These are phyloP conservation scores for Rhipidocladum racemiflorum DNA, from an alignment of 176 grass and related monocot species.

Conservation along the genomic window DNA sequence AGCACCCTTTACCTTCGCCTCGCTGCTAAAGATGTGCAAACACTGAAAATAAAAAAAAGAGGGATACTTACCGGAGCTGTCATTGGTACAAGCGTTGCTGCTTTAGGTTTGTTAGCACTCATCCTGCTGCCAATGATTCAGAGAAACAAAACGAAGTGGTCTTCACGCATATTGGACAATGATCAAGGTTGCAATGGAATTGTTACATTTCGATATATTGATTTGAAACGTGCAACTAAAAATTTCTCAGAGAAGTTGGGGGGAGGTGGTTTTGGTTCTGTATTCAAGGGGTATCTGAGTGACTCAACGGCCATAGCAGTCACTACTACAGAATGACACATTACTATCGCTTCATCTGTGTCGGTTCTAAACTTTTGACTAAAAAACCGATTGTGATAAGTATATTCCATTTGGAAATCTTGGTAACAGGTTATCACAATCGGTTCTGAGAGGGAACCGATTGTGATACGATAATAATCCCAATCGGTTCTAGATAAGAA, in stretches of 20 bases:
- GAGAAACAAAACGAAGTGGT: constrained; percentile 18
- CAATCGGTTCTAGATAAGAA: too few species aligned
- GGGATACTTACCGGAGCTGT: not conserved
- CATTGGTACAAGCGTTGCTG: not conserved
- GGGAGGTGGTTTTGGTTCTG: constrained; percentile 47
- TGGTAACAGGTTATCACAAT: too few species aligned
- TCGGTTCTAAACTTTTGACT: too few species aligned
- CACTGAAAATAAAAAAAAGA: not conserved
- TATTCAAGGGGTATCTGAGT: constrained; percentile 36
- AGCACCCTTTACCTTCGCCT: constrained; percentile 45
- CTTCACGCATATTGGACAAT: not conserved
- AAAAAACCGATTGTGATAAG: too few species aligned
- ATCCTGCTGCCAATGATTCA: not conserved
- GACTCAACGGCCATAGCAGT: constrained; percentile 35
- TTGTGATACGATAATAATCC: too few species aligned
- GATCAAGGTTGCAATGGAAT: constrained; percentile 24
- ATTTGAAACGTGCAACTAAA: constrained; percentile 35
- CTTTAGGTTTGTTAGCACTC: not conserved
- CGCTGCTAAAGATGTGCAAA: constrained; percentile 36
- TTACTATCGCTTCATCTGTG: too few species aligned
- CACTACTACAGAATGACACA: too few species aligned
- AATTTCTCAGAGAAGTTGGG: too few species aligned
- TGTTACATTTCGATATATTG: constrained; percentile 18
- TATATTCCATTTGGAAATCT: too few species aligned
- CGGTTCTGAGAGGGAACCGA: too few species aligned